Evolutionary conservation across 169 alveolate species (phyloP), one percentile per base, ranked within the genome.

Genomic region (Eimeria brunetti): DNA sequence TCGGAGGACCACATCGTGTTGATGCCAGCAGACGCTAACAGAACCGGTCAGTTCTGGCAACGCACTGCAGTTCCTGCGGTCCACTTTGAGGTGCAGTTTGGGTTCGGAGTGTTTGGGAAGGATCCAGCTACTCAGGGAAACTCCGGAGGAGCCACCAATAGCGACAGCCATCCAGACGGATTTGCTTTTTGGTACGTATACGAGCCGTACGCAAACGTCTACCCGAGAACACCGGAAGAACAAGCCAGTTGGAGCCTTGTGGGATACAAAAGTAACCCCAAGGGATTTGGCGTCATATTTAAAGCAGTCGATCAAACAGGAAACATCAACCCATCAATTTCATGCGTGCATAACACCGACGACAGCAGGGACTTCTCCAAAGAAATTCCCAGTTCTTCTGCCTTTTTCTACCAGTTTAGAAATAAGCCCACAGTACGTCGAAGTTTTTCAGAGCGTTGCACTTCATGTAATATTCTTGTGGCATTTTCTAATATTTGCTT

Each of bases 31-130:
- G 97, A 96, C 27, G 95, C 94, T 16, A 91, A 96, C 69, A 56
- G 98, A 38, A 93, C 97, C 7, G 98, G 98, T 1, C 98, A 97
- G 89, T 95, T 97, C 49, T 97, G 98, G 98, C 94, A 97, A 84
- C 89, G 96, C 58, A 46, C 88, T 56, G 96, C 98, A 27, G 53
- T 97, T 53, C 89, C 89, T 62, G 96, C 98, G 33, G 84, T 94
- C 38, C 96, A 97, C 83, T 97, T 96, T 69, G 97, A 97, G 73
- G 94, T 97, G 60, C 76, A 75, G 81, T 90, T 97, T 76, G 96
- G 96, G 41, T 97, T 97, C 73, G 96, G 95, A 16, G 97, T 97
- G 49, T 84, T 86, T 38, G 97, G 97, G 3, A 62, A 51, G 44
- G 90, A 94, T 58, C 53, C 64, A 24, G 51, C 44, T 20, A 49